phyloP scores from a whole-genome alignment of 345 rosid genomes.

The Salix dunnii region DNA sequence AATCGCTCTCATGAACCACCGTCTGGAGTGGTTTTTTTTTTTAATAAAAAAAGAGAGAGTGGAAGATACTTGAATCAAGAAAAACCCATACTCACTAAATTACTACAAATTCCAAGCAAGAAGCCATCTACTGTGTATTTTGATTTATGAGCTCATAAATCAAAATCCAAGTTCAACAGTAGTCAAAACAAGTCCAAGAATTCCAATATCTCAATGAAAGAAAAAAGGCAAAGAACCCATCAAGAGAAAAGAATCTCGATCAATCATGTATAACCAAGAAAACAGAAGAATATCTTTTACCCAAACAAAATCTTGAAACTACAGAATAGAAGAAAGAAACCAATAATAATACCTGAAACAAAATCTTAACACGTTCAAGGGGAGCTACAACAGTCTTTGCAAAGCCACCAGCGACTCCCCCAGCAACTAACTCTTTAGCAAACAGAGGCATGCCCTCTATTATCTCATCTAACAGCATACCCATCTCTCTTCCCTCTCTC shows the following conservation, averaged over 20 bases:
- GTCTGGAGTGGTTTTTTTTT: no score
- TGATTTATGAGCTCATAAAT: background rate
- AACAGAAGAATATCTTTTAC: no score
- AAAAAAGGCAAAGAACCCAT: background rate
- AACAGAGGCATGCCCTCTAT: slow-evolving; percentile 73
- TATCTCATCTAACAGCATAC: slow-evolving; percentile 38
- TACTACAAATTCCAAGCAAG: background rate
- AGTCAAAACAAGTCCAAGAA: slow-evolving; percentile 14
- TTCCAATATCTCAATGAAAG: background rate
- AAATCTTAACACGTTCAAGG: slow-evolving; percentile 87
- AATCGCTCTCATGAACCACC: no score
- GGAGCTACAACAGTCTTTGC: slow-evolving; percentile 90
- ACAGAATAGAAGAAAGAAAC: background rate
- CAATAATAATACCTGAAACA: slow-evolving; percentile 62
- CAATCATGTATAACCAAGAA: no score
- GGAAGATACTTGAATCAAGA: background rate
- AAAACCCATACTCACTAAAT: background rate
- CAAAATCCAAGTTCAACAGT: background rate
- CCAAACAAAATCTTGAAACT: background rate
- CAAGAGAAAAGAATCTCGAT: background rate
- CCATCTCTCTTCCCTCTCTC: slow-evolving; percentile 49
- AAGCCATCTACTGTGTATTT: background rate
- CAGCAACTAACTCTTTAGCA: slow-evolving; percentile 78
- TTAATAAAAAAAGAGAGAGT: no score
- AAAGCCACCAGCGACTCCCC: slow-evolving; percentile 85